Conservation (phyloP, 1,284 basidiomycete genomes). For the Coriolopsis trogii region DNA sequence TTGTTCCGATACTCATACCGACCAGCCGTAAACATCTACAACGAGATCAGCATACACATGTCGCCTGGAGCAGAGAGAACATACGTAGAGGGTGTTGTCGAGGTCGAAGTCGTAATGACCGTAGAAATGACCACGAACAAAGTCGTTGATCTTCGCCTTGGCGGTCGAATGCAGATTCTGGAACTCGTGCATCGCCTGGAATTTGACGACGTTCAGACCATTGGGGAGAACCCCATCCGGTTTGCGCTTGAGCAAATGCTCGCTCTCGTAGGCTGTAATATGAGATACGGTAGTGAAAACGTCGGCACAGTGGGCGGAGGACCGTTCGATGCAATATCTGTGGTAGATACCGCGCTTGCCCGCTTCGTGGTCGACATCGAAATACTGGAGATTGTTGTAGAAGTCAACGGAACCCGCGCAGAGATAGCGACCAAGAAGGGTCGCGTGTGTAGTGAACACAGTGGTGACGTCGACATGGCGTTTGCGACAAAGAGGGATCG, state of each 20-base stretch:
- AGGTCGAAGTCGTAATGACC: slow-evolving; percentile 96
- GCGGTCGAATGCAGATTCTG: slow-evolving; percentile 93
- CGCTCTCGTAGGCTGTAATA: slow-evolving; percentile 96
- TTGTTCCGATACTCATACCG: slow-evolving; percentile 99
- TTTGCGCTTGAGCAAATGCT: slow-evolving; percentile 96
- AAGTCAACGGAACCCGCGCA: slow-evolving; percentile 98
- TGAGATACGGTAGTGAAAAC: slow-evolving; percentile 98
- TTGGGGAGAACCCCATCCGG: slow-evolving; percentile 98
- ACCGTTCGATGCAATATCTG: slow-evolving; percentile 96
- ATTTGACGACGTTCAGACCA: slow-evolving; percentile 97
- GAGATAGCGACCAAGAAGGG: slow-evolving; percentile 95
- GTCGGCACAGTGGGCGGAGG: slow-evolving; percentile 92
- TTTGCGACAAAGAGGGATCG: slow-evolving; percentile 95
- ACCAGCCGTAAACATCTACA: slow-evolving; percentile 94
- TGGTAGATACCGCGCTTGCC: slow-evolving; percentile 95
- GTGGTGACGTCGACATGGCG: slow-evolving; percentile 97
- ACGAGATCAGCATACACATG: slow-evolving; percentile 11
- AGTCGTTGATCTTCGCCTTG: slow-evolving; percentile 98
- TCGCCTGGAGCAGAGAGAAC: slow-evolving; percentile 27
- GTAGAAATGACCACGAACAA: slow-evolving; percentile 97
- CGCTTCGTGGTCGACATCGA: slow-evolving; percentile 98
- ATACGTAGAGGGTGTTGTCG: slow-evolving; percentile 93
- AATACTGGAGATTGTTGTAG: slow-evolving; percentile 99
- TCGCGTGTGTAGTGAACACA: slow-evolving; percentile 98
- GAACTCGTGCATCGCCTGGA: slow-evolving; percentile 94